These are phyloP conservation scores for Sarocladium strictum DNA, from an alignment of 2,329 filamentous ascomycete species.

Conservation along the genomic window DNA sequence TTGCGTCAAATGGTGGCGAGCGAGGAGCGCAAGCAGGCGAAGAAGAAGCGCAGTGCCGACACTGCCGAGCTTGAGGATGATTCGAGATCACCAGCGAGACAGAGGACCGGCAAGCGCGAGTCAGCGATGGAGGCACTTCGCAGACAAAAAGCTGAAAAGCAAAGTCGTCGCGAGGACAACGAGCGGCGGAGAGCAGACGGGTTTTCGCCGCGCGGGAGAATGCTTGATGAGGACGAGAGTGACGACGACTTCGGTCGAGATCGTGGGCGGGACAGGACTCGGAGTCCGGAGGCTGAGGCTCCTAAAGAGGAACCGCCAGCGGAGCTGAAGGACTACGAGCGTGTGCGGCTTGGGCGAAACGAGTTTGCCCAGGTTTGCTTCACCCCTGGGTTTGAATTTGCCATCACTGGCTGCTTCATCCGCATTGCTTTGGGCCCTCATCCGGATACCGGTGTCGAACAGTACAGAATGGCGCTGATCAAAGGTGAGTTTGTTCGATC, in stretches of 20 bases:
- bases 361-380: slow-evolving; percentile 91
- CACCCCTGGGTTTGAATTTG: slow-evolving; percentile 79
- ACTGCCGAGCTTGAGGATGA: slow-evolving; percentile 75
- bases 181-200: slow-evolving; percentile 52
- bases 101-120: slow-evolving; percentile 49
- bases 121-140: slow-evolving; percentile 67
- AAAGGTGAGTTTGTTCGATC: slow-evolving; percentile 47
- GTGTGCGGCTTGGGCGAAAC: slow-evolving; percentile 74
- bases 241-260: slow-evolving; percentile 71
- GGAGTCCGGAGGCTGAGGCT: slow-evolving; percentile 57
- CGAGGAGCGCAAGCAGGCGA: slow-evolving; percentile 46
- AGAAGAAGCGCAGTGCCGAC: slow-evolving; percentile 72
- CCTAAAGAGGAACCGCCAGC: slow-evolving; percentile 66
- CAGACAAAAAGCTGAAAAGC: slow-evolving; percentile 57
- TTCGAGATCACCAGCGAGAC: slow-evolving; percentile 63
- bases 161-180: slow-evolving; percentile 42
- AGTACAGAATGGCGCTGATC: slow-evolving; percentile 85
- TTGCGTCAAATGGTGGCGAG: slow-evolving; percentile 73
- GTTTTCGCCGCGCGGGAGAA: slow-evolving; percentile 27
- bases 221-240: slow-evolving; percentile 57
- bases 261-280: slow-evolving; percentile 56
- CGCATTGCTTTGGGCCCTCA: slow-evolving; percentile 80
- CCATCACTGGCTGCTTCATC: slow-evolving; percentile 77
- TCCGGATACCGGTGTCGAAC: slow-evolving; percentile 61
- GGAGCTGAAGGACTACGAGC: slow-evolving; percentile 75